Conservation (phyloP, 2,329 filamentous ascomycete species). For the Ceratocystis papillata region DNA sequence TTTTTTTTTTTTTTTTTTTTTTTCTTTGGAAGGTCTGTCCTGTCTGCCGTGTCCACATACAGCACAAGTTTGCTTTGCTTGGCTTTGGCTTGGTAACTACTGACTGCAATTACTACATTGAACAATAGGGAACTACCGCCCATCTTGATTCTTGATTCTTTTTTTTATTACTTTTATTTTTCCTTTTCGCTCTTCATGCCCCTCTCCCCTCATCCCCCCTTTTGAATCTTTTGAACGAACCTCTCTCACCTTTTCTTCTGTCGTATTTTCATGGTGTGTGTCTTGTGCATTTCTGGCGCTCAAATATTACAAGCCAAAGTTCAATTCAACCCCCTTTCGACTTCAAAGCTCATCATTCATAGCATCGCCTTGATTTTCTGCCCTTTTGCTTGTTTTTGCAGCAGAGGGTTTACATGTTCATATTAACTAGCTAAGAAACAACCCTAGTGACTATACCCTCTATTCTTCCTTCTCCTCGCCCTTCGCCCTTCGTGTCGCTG, state of each 20-base stretch:
- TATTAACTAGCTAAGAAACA: no score
- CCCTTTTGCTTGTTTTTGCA: neutral
- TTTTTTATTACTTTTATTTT: neutral
- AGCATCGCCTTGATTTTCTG: neutral
- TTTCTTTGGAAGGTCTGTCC: neutral
- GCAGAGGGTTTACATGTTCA: neutral
- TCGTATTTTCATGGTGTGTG: neutral
- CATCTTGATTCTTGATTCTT: neutral
- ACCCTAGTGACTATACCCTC: slow-evolving; percentile 7
- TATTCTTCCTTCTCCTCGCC: neutral
- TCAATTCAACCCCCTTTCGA: no score
- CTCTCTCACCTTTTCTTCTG: neutral
- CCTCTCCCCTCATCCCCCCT: neutral
- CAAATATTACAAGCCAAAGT: no score
- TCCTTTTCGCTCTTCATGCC: neutral
- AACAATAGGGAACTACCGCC: neutral
- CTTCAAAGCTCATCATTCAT: slow-evolving; percentile 1
- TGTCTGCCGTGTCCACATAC: neutral
- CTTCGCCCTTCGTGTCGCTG: neutral
- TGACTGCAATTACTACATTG: neutral
- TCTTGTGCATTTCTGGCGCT: no score
- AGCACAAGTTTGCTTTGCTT: neutral
- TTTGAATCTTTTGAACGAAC: neutral
- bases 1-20: neutral
- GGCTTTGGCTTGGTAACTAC: neutral